Percentiles rank a stretch among this genome's conserved stretches.
Conservation (phyloP, 805 yeast species). For the Trichomonascus vanleenenianus region DNA sequence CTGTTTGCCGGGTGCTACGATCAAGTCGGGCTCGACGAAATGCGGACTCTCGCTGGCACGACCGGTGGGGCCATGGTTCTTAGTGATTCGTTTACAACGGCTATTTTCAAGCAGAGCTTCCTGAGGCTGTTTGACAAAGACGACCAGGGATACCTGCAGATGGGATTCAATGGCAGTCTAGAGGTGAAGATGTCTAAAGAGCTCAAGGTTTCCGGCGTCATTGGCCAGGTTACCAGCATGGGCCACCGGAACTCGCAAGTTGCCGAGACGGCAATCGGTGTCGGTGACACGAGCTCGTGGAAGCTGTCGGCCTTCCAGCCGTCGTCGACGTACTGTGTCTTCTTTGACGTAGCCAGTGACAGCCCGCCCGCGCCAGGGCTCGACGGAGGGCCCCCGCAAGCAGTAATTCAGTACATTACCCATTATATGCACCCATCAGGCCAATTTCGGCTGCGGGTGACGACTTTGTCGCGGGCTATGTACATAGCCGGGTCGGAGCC, state of each 20-base stretch:
- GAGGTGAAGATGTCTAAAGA: conserved; percentile 78
- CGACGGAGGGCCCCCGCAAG: conserved; percentile 17
- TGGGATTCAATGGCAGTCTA: conserved; percentile 71
- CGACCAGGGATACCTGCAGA: conserved; percentile 71
- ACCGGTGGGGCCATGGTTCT: conserved; percentile 87
- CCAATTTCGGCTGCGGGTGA: conserved; percentile 72
- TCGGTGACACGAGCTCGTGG: conserved; percentile 83
- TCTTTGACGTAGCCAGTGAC: conserved; percentile 53
- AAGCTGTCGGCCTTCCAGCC: conserved; percentile 72
- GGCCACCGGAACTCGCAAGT: conserved; percentile 48
- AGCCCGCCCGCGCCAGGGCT: neutral
- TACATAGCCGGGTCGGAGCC: conserved; percentile 39
- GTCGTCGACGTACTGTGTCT: conserved; percentile 69
- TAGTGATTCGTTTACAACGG: conserved; percentile 88
- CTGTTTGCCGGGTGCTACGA: conserved; percentile 93
- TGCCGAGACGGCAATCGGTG: conserved; percentile 80
- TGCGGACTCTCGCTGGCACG: conserved; percentile 70
- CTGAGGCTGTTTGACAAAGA: conserved; percentile 82
- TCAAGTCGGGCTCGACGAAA: conserved; percentile 90
- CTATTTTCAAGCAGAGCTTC: conserved; percentile 86
- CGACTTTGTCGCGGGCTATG: conserved; percentile 55
- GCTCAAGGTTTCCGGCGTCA: conserved; percentile 75
- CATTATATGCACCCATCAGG: conserved; percentile 88
- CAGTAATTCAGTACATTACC: conserved; percentile 68
- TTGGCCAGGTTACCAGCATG: conserved; percentile 79